These are phyloP conservation scores for Amanita rimosa DNA, from an alignment of 768 basidiomycete species.

Conservation along the genomic window DNA sequence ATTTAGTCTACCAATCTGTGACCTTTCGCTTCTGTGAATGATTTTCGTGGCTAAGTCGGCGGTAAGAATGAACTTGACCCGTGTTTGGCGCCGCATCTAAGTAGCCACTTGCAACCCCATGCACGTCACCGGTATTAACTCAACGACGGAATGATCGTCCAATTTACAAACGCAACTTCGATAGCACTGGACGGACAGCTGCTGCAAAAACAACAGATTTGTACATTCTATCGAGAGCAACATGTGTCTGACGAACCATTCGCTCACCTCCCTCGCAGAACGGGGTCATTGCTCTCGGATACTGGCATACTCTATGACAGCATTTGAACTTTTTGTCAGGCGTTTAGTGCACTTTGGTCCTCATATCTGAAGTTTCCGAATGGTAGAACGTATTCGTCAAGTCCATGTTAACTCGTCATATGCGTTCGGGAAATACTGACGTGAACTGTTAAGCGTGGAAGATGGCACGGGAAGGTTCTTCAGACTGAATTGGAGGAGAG, in stretches of 20 bases:
- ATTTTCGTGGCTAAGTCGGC: neutral
- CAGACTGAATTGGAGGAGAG: too few relatives aligned
- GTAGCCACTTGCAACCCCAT: neutral
- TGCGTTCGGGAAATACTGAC: too few relatives aligned
- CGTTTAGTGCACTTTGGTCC: too few relatives aligned
- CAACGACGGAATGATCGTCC: neutral
- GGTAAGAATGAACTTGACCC: neutral
- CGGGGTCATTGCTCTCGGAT: neutral
- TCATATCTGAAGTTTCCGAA: too few relatives aligned
- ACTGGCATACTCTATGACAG: too few relatives aligned
- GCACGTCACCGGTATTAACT: neutral
- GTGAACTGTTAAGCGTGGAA: too few relatives aligned
- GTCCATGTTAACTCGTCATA: too few relatives aligned
- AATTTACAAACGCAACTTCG: neutral
- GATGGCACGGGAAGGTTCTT: too few relatives aligned
- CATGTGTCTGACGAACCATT: neutral
- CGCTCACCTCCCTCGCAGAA: neutral
- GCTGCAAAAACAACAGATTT: neutral
- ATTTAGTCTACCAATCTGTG: neutral
- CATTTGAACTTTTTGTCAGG: too few relatives aligned
- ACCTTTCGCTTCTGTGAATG: neutral
- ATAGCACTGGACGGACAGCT: neutral
- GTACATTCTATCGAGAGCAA: neutral
- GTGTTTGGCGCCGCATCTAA: too few relatives aligned
- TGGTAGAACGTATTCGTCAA: too few relatives aligned